Evolutionary conservation across 495 filamentous ascomycete genomes (phyloP).

Genomic region (Corynascus novoguineensis): DNA sequence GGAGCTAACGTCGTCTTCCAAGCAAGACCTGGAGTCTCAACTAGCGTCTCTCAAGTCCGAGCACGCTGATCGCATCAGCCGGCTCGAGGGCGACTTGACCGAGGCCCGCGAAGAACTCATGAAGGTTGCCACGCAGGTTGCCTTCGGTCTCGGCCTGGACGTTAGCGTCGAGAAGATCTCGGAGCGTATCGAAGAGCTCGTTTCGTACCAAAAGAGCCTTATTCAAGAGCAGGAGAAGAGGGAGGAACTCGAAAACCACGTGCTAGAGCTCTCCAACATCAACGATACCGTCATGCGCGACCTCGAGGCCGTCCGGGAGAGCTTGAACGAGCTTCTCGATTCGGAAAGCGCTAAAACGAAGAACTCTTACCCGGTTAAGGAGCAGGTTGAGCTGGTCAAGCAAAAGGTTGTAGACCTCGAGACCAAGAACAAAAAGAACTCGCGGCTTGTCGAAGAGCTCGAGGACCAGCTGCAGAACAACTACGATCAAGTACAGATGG

Average conservation of each 20-base stretch:
- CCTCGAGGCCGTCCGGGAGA: conserved; percentile 45
- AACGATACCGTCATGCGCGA: conserved; percentile 53
- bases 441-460: conserved; percentile 85
- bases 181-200: conserved; percentile 48
- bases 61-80: conserved; percentile 55
- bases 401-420: conserved; percentile 64
- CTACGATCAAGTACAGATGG: conserved; percentile 85
- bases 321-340: conserved; percentile 42
- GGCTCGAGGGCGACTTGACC: conserved; percentile 62
- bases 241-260: conserved; percentile 42
- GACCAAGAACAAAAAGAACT: conserved; percentile 70
- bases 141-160: conserved; percentile 49
- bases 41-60: conserved; percentile 43
- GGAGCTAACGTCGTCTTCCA: conserved; percentile 38
- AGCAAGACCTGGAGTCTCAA: conserved; percentile 40
- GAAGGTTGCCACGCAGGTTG: conserved; percentile 53
- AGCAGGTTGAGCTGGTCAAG: conserved; percentile 66
- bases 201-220: conserved; percentile 43
- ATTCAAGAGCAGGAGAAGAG: conserved; percentile 53
- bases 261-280: conserved; percentile 46
- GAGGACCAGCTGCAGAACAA: conserved; percentile 95
- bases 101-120: conserved; percentile 65
- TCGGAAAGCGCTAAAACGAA: conserved; percentile 36
- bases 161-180: conserved; percentile 51
- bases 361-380: conserved; percentile 54